These are phyloP conservation scores for Monascus purpureus DNA, from an alignment of 495 filamentous ascomycete genomes.

Conservation along the genomic window DNA sequence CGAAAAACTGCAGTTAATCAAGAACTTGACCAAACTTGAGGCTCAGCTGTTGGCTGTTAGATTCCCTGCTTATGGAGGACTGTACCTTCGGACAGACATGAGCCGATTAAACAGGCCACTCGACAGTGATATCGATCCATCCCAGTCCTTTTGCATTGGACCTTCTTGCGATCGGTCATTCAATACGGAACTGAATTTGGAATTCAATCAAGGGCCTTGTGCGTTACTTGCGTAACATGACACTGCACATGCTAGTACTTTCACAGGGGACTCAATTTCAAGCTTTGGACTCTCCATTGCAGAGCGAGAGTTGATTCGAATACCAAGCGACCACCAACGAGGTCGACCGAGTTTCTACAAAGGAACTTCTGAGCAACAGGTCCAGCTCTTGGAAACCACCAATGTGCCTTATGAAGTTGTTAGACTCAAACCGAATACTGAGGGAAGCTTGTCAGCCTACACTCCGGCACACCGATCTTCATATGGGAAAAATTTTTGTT, in stretches of 20 bases:
- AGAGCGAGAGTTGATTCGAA: slow-evolving; percentile 9
- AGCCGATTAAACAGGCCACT: slow-evolving; percentile 5
- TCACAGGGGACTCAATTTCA: slow-evolving; percentile 12
- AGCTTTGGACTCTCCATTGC: slow-evolving; percentile 9
- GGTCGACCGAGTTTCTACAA: slow-evolving; percentile 3
- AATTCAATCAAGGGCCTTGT: slow-evolving; percentile 14
- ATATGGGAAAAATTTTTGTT: slow-evolving; percentile 25
- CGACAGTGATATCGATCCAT: slow-evolving; percentile 9
- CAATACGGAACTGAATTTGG: slow-evolving; percentile 5
- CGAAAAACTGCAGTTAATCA: slow-evolving; percentile 7
- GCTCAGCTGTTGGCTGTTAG: slow-evolving; percentile 5
- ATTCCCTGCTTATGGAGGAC: slow-evolving; percentile 8
- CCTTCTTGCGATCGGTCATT: slow-evolving; percentile 12
- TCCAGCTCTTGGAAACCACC: slow-evolving; percentile 8
- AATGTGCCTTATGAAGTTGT: slow-evolving; percentile 6
- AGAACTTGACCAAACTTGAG: slow-evolving; percentile 8
- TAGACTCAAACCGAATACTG: slow-evolving; percentile 10
- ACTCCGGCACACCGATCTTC: slow-evolving; percentile 24
- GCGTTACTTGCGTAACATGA: background rate
- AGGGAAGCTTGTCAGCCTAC: slow-evolving; percentile 10
- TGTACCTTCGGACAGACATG: no score
- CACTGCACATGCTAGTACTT: slow-evolving; percentile 4
- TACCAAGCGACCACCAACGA: slow-evolving; percentile 3
- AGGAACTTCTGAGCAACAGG: slow-evolving; percentile 9
- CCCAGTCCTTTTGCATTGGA: slow-evolving; percentile 10